These are phyloP conservation scores for Globisporangium nodosum DNA, from an alignment of 352 stramenopile species.

Conservation along the genomic window DNA sequence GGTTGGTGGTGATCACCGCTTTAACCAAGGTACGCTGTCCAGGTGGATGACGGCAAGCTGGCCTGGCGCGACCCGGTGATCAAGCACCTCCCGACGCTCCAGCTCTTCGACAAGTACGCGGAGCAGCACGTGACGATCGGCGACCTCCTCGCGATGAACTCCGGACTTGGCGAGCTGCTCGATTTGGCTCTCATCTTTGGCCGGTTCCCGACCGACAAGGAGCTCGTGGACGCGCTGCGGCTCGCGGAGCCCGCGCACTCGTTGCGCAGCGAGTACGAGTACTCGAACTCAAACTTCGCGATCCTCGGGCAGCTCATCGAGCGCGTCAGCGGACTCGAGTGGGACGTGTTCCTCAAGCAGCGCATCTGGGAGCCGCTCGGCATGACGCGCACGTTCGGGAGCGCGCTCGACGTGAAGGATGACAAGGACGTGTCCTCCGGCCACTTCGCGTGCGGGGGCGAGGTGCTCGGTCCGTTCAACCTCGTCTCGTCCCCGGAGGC, in stretches of 20 bases:
- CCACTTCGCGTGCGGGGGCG: slow-evolving; percentile 42
- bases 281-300: slow-evolving; percentile 58
- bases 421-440: slow-evolving; percentile 31
- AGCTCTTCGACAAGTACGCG: slow-evolving; percentile 55
- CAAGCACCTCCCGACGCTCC: slow-evolving; percentile 40
- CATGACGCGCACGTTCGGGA: slow-evolving; percentile 52
- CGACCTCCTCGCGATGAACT: slow-evolving; percentile 60
- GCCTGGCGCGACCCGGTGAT: slow-evolving; percentile 50
- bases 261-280: slow-evolving; percentile 46
- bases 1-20: not conserved
- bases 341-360: slow-evolving; percentile 43
- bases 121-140: slow-evolving; percentile 43
- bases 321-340: slow-evolving; percentile 33
- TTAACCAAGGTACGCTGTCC: not conserved
- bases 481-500: slow-evolving; percentile 26
- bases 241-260: slow-evolving; percentile 34
- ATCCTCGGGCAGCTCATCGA: slow-evolving; percentile 59
- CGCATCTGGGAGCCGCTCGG: slow-evolving; percentile 48
- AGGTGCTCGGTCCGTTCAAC: slow-evolving; percentile 40
- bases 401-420: slow-evolving; percentile 19
- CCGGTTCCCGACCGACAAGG: slow-evolving; percentile 29
- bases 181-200: slow-evolving; percentile 27
- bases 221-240: slow-evolving; percentile 26
- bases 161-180: slow-evolving; percentile 24
- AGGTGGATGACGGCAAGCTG: slow-evolving; percentile 50